A percentile compares a stretch with the other conserved stretches of the same genome.
Evolutionary conservation across 495 filamentous ascomycete genomes (phyloP).

Genomic region (Monascus purpureus): DNA sequence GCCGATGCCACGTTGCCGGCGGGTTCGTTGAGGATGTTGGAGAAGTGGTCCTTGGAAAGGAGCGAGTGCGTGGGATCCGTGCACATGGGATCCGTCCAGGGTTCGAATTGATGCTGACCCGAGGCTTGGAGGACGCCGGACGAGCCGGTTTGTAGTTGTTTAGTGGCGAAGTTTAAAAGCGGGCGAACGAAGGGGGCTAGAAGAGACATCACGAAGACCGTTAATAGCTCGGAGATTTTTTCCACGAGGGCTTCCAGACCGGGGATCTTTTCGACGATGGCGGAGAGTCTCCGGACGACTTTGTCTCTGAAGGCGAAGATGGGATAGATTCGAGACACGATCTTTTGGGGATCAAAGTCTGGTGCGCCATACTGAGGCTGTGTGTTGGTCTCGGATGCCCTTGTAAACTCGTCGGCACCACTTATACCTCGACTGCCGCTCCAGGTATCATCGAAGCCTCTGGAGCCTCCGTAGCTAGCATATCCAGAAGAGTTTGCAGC

Average conservation of each 20-base stretch:
- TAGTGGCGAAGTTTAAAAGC: constrained; percentile 75
- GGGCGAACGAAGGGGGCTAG: constrained; percentile 82
- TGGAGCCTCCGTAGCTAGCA: constrained; percentile 5
- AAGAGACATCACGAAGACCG: constrained; percentile 77
- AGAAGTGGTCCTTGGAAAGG: constrained; percentile 93
- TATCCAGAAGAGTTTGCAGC: constrained; percentile 41
- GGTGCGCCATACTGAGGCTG: constrained; percentile 62
- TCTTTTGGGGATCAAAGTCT: constrained; percentile 72
- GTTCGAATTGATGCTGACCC: constrained; percentile 75
- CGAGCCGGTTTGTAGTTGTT: constrained; percentile 71
- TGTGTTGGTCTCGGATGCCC: constrained; percentile 4
- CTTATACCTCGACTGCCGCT: constrained; percentile 3
- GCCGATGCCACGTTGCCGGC: constrained; percentile 69
- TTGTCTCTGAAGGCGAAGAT: constrained; percentile 90
- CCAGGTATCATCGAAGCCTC: constrained; percentile 6
- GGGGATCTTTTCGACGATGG: constrained; percentile 81
- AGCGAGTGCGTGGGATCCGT: constrained; percentile 90
- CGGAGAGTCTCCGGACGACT: constrained; percentile 69
- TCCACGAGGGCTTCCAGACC: constrained; percentile 77
- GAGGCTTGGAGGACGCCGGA: constrained; percentile 65
- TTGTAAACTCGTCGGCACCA: constrained; percentile 1
- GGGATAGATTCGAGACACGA: constrained; percentile 75
- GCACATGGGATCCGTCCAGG: constrained; percentile 75
- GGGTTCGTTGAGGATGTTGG: constrained; percentile 78
- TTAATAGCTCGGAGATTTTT: constrained; percentile 81